Evolutionary conservation across 2,329 filamentous ascomycete species (phyloP).

Genomic region (Diaporthe aspalathi): DNA sequence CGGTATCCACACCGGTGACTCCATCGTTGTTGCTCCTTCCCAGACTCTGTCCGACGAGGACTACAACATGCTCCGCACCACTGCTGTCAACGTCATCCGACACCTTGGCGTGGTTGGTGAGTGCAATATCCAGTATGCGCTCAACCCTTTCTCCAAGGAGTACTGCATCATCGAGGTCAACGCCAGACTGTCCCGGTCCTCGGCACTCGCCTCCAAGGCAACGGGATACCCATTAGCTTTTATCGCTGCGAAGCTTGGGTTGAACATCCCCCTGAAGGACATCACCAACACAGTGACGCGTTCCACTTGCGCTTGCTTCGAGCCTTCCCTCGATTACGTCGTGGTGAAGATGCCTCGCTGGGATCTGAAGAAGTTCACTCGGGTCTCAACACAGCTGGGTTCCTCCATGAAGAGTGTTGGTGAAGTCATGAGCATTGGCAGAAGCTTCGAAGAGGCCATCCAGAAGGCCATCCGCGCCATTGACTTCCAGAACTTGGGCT

Average conservation of each 20-base stretch:
- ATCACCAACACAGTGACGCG: constrained; percentile 97
- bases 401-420: constrained; percentile 99
- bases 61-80: constrained; percentile 98
- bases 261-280: constrained; percentile 94
- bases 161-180: constrained; percentile 99
- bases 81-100: constrained; percentile 97
- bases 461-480: constrained; percentile 97
- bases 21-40: constrained; percentile 96
- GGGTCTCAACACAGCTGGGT: constrained; percentile 93
- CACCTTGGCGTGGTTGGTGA: constrained; percentile 97
- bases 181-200: constrained; percentile 96
- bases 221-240: constrained; percentile 97
- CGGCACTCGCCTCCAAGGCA: constrained; percentile 95
- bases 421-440: constrained; percentile 97
- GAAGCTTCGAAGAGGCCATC: constrained; percentile 97
- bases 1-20: constrained; percentile 97
- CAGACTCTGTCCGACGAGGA: constrained; percentile 98
- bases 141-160: constrained; percentile 96
- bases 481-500: constrained; percentile 94
- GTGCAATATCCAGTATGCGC: constrained; percentile 98
- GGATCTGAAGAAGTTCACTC: constrained; percentile 99
- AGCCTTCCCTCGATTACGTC: constrained; percentile 97
- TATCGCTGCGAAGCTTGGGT: constrained; percentile 94
- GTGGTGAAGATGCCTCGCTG: constrained; percentile 99
- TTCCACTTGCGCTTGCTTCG: constrained; percentile 96